A percentile compares a stretch with the other conserved stretches of the same genome.
Conservation (phyloP, 495 filamentous ascomycete species). For the Talaromyces stipitatus region DNA sequence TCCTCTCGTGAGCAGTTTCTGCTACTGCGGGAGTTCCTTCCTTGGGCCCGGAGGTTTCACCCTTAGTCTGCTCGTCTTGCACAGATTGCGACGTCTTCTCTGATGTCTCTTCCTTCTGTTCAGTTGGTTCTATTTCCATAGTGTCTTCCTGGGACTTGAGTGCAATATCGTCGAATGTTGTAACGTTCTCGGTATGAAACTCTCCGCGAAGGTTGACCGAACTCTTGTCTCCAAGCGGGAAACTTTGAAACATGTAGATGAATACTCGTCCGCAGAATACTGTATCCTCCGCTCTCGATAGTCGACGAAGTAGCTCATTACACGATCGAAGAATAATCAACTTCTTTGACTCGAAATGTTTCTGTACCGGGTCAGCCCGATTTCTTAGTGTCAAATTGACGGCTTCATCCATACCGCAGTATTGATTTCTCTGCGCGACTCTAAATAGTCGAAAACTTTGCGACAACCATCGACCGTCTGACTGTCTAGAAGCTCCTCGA, state of each 20-base stretch:
- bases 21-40: slow-evolving; percentile 17
- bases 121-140: slow-evolving; percentile 54
- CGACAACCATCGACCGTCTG: slow-evolving; percentile 89
- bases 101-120: slow-evolving; percentile 34
- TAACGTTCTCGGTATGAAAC: slow-evolving; percentile 93
- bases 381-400: not conserved
- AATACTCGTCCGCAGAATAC: slow-evolving; percentile 96
- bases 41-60: slow-evolving; percentile 14
- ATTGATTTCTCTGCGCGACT: slow-evolving; percentile 81
- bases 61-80: slow-evolving; percentile 11
- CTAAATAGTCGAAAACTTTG: slow-evolving; percentile 85
- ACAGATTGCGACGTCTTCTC: slow-evolving; percentile 14
- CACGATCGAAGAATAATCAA: slow-evolving; percentile 83
- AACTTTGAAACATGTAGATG: slow-evolving; percentile 96
- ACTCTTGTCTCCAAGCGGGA: slow-evolving; percentile 90
- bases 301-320: slow-evolving; percentile 85
- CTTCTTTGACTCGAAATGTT: slow-evolving; percentile 78
- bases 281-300: slow-evolving; percentile 91
- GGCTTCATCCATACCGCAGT: slow-evolving; percentile 46
- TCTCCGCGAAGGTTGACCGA: slow-evolving; percentile 95
- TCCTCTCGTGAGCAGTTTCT: slow-evolving; percentile 37
- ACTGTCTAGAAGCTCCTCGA: slow-evolving; percentile 92
- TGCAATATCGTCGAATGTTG: slow-evolving; percentile 61
- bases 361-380: slow-evolving; percentile 26
- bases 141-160: slow-evolving; percentile 26